A percentile compares a stretch with the other conserved stretches of the same genome.
These are phyloP conservation scores for Gnaphalium uliginosum DNA, from an alignment of 129 eudicot species.

Conservation along the genomic window DNA sequence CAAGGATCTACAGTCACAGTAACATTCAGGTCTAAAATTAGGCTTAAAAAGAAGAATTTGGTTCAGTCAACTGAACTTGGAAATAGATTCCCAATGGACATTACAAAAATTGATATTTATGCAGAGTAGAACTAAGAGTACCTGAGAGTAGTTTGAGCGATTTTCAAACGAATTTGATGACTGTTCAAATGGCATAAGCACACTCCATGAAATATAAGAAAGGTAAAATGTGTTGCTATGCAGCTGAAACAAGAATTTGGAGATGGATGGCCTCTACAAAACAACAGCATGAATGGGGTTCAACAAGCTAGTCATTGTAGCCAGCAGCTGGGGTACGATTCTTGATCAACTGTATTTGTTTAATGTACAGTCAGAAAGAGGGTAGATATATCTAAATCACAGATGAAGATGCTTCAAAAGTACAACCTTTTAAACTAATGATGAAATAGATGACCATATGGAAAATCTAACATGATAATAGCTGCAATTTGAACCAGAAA, in stretches of 20 bases:
- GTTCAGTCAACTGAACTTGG: not conserved
- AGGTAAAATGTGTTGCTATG: constrained; percentile 23
- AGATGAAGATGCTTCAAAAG: constrained; percentile 6
- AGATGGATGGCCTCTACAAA: constrained; percentile 28
- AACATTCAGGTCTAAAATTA: constrained; percentile 11
- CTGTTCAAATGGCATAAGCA: constrained; percentile 37
- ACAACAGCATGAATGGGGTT: constrained; percentile 22
- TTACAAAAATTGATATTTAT: not conserved
- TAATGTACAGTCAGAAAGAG: constrained; percentile 1
- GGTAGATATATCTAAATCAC: not conserved
- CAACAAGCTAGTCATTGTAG: constrained; percentile 33
- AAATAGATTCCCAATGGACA: not conserved
- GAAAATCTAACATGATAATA: constrained; percentile 11
- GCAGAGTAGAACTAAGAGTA: constrained; percentile 14
- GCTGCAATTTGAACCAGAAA: constrained; percentile 18
- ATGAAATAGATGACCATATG: not conserved
- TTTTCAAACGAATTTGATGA: constrained; percentile 29
- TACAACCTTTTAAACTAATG: constrained; percentile 13
- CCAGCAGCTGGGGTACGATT: constrained; percentile 50
- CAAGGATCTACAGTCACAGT: not conserved
- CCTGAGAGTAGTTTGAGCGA: constrained; percentile 26
- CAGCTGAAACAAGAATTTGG: constrained; percentile 27
- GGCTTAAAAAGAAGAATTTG: not conserved
- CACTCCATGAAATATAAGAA: constrained; percentile 31
- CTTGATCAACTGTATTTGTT: constrained; percentile 56